Evolutionary conservation across 2,329 filamentous ascomycete species (phyloP).

Genomic region (Pseudogymnoascus sp.): DNA sequence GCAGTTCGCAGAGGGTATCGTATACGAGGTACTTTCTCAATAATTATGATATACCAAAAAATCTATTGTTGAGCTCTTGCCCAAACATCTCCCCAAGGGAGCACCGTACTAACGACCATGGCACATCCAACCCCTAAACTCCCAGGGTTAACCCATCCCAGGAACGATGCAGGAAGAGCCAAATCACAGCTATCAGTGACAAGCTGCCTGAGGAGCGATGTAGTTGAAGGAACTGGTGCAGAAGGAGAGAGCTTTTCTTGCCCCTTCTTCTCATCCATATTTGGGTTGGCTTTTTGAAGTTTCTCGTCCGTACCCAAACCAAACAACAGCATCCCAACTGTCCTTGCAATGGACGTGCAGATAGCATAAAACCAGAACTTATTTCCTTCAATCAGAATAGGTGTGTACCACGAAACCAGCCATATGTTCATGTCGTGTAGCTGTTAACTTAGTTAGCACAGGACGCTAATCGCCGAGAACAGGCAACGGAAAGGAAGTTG

Average conservation of each 20-base stretch:
- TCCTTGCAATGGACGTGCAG: slow-evolving; percentile 8
- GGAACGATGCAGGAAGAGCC: slow-evolving; percentile 12
- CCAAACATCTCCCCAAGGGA: background rate
- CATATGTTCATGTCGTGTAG: slow-evolving; percentile 15
- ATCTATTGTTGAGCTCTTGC: background rate
- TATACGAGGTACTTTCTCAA: background rate
- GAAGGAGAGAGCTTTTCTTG: background rate
- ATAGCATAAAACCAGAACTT: slow-evolving; percentile 15
- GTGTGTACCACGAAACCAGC: slow-evolving; percentile 13
- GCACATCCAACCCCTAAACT: slow-evolving; percentile 7
- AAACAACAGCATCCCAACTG: slow-evolving; percentile 3
- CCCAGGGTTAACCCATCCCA: slow-evolving; percentile 10
- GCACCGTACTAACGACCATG: slow-evolving; percentile 12
- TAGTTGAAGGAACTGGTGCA: background rate
- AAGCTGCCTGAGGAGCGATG: background rate
- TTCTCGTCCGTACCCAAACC: background rate
- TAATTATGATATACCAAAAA: background rate
- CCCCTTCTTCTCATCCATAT: background rate
- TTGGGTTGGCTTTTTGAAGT: background rate
- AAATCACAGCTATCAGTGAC: slow-evolving; percentile 11
- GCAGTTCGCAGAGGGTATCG: background rate
- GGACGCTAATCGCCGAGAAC: background rate
- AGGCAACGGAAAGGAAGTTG: background rate
- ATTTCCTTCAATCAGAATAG: slow-evolving; percentile 11
- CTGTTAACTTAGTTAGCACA: background rate